Evolutionary conservation across 169 alveolate species (phyloP).

Genomic region (Cryptosporidium meleagridis): DNA sequence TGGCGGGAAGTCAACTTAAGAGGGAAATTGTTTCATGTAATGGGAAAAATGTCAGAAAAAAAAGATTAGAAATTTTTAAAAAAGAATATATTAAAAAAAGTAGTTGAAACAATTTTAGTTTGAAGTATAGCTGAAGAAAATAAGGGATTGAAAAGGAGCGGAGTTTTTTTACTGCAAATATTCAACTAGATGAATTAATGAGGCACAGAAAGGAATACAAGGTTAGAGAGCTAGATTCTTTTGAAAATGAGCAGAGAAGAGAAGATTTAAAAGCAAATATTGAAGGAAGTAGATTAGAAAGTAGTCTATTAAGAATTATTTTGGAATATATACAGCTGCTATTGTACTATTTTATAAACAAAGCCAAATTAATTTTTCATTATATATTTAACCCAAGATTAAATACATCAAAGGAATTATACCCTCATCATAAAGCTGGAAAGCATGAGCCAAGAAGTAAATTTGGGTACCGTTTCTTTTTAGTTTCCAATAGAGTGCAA

Average conservation of each 20-base stretch:
- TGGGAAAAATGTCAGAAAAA: not conserved
- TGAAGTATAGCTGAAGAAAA: not conserved
- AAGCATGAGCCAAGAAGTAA: slow-evolving; percentile 38
- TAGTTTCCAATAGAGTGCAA: slow-evolving; percentile 18
- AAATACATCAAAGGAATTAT: not conserved
- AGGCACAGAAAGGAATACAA: not conserved
- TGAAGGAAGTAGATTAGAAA: not conserved
- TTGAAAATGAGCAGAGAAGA: not conserved
- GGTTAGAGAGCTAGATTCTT: not conserved
- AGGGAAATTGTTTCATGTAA: slow-evolving; percentile 8
- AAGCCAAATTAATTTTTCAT: not conserved
- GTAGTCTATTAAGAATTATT: not conserved
- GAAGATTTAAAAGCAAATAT: not conserved
- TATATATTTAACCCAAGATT: slow-evolving; percentile 28
- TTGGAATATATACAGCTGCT: not conserved
- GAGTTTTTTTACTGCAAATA: not conserved
- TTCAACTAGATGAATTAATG: not conserved
- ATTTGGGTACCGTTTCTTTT: slow-evolving; percentile 36
- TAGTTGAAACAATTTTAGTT: not conserved
- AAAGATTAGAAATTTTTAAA: not conserved
- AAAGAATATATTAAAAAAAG: not conserved
- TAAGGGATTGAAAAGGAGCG: not conserved
- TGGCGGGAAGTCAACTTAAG: not conserved
- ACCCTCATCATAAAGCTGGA: slow-evolving; percentile 22
- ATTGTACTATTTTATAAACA: not conserved